Base-by-base conservation (phyloP, 495 filamentous ascomycete species). In the Neurospora tetraspora region DNA sequence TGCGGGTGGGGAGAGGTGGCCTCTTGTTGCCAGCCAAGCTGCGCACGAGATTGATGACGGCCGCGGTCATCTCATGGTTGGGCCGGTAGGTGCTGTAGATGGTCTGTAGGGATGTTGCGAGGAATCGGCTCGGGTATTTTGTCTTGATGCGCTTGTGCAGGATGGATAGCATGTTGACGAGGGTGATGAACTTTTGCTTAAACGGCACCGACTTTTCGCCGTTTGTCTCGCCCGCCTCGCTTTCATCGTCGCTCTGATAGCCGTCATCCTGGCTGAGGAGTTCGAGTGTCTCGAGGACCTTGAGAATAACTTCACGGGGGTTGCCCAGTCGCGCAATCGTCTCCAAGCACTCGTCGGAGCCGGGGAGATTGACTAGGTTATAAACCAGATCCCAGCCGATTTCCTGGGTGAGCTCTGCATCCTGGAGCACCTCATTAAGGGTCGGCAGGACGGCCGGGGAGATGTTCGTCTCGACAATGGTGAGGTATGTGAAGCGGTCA, bases 341-440 rank as follows among this genome's bases (percentile, higher is more conserved):
- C 70, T 92, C 89, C 1, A 99, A 86, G 79, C 94, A 97, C 76
- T 87, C 82, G 45, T 89, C 87, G 4, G 90, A 92, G 42, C 87
- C 89, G 1, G 91, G 90, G 1, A 98, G 88, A 20, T 92, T 90
- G 23, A 98, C 83, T 3, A 99, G 88, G 68, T 97, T 87, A 78
- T 92, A 91, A 9, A 99, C 91, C 53, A 99, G 81, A 78, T 99
- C 96, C 96, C 96, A 99, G 65, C 96, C 96, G 77, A 99, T 97
- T 74, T 97, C 94, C 68, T 89, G 89, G 1, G 94, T 94, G 70
- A 99, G 86, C 65, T 87, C 88, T 59, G 90, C 88, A 88, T 96
- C 91, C 80, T 96, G 93, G 69, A 98, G 84, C 42, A 97, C 86
- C 8, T 88, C 85, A 77, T 96, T 91, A 53, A 98, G 83, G 4